A percentile compares a stretch with the other conserved stretches of the same genome.
phyloP scores from a whole-genome alignment of 1,139 yeast species.

The Suhomyces taliae region DNA sequence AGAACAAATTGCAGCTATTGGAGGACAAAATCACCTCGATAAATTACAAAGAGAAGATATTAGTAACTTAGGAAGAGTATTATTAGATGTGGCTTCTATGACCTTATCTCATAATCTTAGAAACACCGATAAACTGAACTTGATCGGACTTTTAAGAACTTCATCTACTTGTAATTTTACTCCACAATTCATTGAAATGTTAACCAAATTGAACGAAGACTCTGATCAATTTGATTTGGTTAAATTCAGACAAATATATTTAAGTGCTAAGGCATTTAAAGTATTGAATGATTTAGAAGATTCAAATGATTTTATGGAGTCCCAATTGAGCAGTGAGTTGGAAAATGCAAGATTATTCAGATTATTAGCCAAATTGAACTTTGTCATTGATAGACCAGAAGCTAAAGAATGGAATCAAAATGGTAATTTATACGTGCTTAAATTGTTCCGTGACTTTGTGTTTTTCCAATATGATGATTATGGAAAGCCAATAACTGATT shows the following conservation, averaged over 20 bases:
- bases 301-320: conserved; percentile 64
- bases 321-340: conserved; percentile 66
- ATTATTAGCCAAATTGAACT: conserved; percentile 75
- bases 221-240: conserved; percentile 10
- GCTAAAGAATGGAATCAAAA: conserved; percentile 61
- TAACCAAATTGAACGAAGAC: conserved; percentile 10
- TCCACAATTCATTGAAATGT: conserved; percentile 21
- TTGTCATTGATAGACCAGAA: conserved; percentile 76
- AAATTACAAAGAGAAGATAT: conserved; percentile 55
- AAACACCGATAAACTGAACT: conserved; percentile 9
- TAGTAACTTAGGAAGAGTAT: conserved; percentile 52
- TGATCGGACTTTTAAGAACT: conserved; percentile 17
- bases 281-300: conserved; percentile 56
- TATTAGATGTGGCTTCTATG: conserved; percentile 54
- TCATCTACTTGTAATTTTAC: conserved; percentile 22
- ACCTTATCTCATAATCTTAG: conserved; percentile 35
- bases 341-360: conserved; percentile 90
- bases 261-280: conserved; percentile 43
- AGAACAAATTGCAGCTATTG: conserved; percentile 20
- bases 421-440: conserved; percentile 74
- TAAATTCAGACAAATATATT: conserved; percentile 21
- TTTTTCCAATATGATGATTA: conserved; percentile 80
- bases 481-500: conserved; percentile 78
- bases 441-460: conserved; percentile 78
- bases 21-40: conserved; percentile 13